Base-by-base conservation (phyloP, 2,329 filamentous ascomycete species). In the Dothiorella sarmentorum region DNA sequence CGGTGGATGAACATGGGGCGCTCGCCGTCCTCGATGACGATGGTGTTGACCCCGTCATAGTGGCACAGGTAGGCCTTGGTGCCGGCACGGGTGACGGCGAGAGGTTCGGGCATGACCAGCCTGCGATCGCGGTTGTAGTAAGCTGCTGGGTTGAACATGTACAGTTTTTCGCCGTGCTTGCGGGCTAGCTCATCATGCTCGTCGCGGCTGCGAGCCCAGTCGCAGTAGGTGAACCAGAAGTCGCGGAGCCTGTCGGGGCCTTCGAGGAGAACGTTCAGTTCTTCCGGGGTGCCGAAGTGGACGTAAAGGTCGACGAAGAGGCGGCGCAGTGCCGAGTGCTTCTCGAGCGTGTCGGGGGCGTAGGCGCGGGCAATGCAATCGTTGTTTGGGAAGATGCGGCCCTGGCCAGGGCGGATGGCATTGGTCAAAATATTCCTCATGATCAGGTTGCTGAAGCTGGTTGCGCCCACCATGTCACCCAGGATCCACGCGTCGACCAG, bases 301-400 rank as follows among this genome's bases (percentile, higher is more conserved):
- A 37, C 11, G 53, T 56, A 56, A 7, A 43, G 42, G 40, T 56
- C 53, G 18, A 18, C 38, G 31, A 44, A 35, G 26, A 56, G 26
- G 27, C 7, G 13, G 40, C 53, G 53, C 3, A 56, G 9, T 7
- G 42, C n/a, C 1, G 42, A 15, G 27, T 18, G 15, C 7, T 22
- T 18, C 9, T 56, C 38, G 5, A 40, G 45, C 5, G 9, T 15
- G 38, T 27, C 29, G 11, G 18, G 13, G 2, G 7, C 18, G 53
- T 56, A 56, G 22, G 40, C 40, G n/a, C 22, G 27, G 9, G 22
- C 15, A n/a, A 56, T 33, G 38, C 27, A 33, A 3, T 3, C 20
- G 4, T 35, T 35, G 26, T 33, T 29, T 15, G 53, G 53, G 9
- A 43, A 13, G 29, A 43, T 17, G 26, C 37, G 45, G 27, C 27